A percentile compares a stretch with the other conserved stretches of the same genome.
phyloP scores from a whole-genome alignment of 2,329 filamentous ascomycete genomes.

The Sporothrix inflata region DNA sequence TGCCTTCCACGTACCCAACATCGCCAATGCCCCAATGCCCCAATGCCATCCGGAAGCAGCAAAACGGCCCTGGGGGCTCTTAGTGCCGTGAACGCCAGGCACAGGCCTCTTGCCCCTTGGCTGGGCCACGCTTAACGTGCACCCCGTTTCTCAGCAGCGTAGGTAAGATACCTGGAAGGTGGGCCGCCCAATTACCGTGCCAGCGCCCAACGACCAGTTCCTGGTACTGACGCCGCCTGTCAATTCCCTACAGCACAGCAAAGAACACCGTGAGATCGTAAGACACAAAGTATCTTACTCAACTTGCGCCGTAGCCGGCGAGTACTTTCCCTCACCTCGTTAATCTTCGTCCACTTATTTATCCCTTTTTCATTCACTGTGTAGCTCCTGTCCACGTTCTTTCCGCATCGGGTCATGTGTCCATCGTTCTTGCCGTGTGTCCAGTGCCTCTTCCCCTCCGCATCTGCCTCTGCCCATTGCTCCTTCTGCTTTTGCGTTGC shows the following conservation, averaged over 20 bases:
- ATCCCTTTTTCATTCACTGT: neutral
- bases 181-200: too few relatives aligned
- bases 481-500: neutral
- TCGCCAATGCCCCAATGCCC: neutral
- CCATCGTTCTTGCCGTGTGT: neutral
- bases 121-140: neutral
- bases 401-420: slow-evolving; percentile 7
- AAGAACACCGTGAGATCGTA: neutral
- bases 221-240: neutral
- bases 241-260: neutral
- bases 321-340: neutral
- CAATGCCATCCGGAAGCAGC: slow-evolving; percentile 1
- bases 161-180: neutral
- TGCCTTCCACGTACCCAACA: neutral
- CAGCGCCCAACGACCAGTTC: neutral
- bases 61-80: neutral
- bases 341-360: neutral
- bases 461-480: neutral
- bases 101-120: slow-evolving; percentile 12
- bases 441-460: neutral
- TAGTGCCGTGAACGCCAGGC: slow-evolving; percentile 1
- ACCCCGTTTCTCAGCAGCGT: neutral
- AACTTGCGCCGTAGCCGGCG: too few relatives aligned
- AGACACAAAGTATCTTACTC: neutral
- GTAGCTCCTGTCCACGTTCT: neutral